Percentiles rank a stretch among this genome's conserved stretches.
phyloP scores from a whole-genome alignment of 768 basidiomycete species.

The Naematelia aurantialba region DNA sequence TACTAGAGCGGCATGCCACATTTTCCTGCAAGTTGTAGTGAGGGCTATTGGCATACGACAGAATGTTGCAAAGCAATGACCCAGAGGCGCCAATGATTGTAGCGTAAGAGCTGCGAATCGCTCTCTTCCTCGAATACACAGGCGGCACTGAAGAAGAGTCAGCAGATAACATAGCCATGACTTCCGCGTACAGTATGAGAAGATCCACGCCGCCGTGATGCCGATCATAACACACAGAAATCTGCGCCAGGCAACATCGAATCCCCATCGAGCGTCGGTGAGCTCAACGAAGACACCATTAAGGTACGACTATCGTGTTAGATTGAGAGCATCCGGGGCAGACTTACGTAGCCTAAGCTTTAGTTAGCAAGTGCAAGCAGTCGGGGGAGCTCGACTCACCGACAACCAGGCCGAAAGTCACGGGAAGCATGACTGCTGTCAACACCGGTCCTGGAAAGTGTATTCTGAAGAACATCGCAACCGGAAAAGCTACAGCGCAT shows the following conservation, averaged over 20 bases:
- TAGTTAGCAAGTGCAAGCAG: not conserved
- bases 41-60: slow-evolving; percentile 66
- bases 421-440: slow-evolving; percentile 57
- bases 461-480: slow-evolving; percentile 66
- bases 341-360: slow-evolving; percentile 26
- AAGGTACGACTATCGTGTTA: slow-evolving; percentile 47
- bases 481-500: slow-evolving; percentile 65
- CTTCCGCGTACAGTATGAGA: slow-evolving; percentile 22
- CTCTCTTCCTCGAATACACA: slow-evolving; percentile 71
- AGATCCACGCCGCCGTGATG: slow-evolving; percentile 68
- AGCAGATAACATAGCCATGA: slow-evolving; percentile 37
- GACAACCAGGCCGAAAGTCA: slow-evolving; percentile 41
- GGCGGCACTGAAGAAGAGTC: slow-evolving; percentile 55
- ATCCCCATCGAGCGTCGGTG: slow-evolving; percentile 45
- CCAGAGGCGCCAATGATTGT: slow-evolving; percentile 68
- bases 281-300: slow-evolving; percentile 52
- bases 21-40: slow-evolving; percentile 55
- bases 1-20: slow-evolving; percentile 59
- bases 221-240: slow-evolving; percentile 59
- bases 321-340: slow-evolving; percentile 44
- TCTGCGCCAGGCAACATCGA: slow-evolving; percentile 62
- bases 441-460: slow-evolving; percentile 72
- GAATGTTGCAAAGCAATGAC: slow-evolving; percentile 67
- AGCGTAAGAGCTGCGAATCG: slow-evolving; percentile 67
- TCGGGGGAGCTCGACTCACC: slow-evolving; percentile 20